These are phyloP conservation scores for Flaveria bidentis DNA, from an alignment of 129 eudicot genomes.

Conservation along the genomic window DNA sequence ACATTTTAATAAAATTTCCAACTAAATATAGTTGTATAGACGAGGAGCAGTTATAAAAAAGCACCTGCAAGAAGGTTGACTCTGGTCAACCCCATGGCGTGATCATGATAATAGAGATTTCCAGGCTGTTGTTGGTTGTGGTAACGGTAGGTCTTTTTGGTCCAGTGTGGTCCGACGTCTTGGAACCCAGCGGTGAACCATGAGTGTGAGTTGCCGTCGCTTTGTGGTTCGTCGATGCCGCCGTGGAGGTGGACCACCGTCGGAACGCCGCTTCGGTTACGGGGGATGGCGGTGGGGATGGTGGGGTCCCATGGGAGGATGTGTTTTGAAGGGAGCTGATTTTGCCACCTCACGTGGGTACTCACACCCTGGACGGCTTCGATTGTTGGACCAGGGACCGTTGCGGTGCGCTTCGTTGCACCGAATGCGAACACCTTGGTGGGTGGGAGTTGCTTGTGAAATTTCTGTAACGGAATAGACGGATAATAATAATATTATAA, in stretches of 20 bases:
- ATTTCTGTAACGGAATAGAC: constrained; percentile 53
- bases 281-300: constrained; percentile 76
- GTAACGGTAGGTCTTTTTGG: constrained; percentile 59
- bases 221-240: constrained; percentile 73
- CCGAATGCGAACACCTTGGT: constrained; percentile 87
- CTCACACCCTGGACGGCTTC: constrained; percentile 74
- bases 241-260: constrained; percentile 97
- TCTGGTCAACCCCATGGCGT: constrained; percentile 97
- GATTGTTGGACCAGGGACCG: constrained; percentile 93
- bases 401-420: constrained; percentile 48
- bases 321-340: constrained; percentile 79
- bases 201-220: constrained; percentile 69
- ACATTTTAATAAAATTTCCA: no score
- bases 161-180: constrained; percentile 70
- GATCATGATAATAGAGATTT: constrained; percentile 86
- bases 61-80: constrained; percentile 83
- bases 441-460: constrained; percentile 79
- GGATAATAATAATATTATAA: no score
- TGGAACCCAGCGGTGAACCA: constrained; percentile 74
- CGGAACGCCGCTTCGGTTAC: constrained; percentile 57
- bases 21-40: no score
- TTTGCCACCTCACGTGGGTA: constrained; percentile 67
- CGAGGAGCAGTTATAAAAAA: no score
- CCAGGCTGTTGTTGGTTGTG: constrained; percentile 85
- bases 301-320: constrained; percentile 91